phyloP scores from a whole-genome alignment of 2,329 filamentous ascomycete species.

The Cadophora sp. region DNA sequence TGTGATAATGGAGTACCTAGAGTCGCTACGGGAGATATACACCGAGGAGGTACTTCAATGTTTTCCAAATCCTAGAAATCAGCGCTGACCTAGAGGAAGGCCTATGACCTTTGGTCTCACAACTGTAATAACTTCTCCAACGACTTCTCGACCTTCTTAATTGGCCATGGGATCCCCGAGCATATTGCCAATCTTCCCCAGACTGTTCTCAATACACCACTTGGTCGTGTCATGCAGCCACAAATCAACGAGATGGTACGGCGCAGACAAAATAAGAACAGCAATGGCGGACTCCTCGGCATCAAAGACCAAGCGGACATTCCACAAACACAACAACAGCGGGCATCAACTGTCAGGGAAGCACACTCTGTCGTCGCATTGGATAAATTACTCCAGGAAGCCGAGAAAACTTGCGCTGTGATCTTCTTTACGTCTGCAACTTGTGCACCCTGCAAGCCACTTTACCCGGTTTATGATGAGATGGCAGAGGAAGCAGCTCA shows the following conservation, averaged over 20 bases:
- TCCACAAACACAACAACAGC: slow-evolving; percentile 30
- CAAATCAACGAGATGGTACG: slow-evolving; percentile 70
- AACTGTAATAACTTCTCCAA: slow-evolving; percentile 99
- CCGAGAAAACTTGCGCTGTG: slow-evolving; percentile 73
- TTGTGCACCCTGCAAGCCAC: slow-evolving; percentile 81
- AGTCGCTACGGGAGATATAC: slow-evolving; percentile 82
- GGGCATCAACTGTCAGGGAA: slow-evolving; percentile 61
- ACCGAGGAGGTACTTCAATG: slow-evolving; percentile 69
- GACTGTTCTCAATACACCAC: slow-evolving; percentile 83
- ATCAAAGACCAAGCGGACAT: slow-evolving; percentile 31
- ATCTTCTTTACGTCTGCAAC: slow-evolving; percentile 93
- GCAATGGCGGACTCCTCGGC: slow-evolving; percentile 40
- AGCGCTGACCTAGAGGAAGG: slow-evolving; percentile 46
- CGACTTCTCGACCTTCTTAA: slow-evolving; percentile 86
- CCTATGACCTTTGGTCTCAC: slow-evolving; percentile 87
- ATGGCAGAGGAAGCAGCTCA: slow-evolving; percentile 75
- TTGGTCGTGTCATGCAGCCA: slow-evolving; percentile 86
- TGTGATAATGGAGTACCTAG: slow-evolving; percentile 84
- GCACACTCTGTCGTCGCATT: slow-evolving; percentile 66
- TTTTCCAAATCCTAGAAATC: background rate
- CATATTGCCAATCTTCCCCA: slow-evolving; percentile 87
- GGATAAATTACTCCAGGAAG: slow-evolving; percentile 63
- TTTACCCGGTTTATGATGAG: slow-evolving; percentile 83
- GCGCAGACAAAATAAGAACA: slow-evolving; percentile 60
- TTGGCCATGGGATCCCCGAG: slow-evolving; percentile 86